Evolutionary conservation across 257 asterid species (phyloP).

Genomic region (Rehmannia glutinosa): DNA sequence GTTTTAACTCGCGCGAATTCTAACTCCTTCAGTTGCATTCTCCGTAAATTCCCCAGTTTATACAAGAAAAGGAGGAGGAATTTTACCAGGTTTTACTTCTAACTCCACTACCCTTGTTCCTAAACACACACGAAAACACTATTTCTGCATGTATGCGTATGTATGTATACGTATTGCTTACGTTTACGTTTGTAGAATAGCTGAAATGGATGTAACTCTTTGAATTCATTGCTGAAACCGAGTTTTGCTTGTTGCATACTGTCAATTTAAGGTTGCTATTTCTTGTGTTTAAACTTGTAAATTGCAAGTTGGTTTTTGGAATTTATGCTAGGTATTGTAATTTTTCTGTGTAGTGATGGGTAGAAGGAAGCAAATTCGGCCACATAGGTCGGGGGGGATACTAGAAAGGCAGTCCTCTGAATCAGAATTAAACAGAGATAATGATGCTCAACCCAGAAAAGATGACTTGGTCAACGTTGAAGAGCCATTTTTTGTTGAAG

Average conservation of each 20-base stretch:
- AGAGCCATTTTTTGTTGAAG: slow-evolving; percentile 53
- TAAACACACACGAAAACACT: neutral
- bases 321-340: neutral
- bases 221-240: slow-evolving; percentile 18
- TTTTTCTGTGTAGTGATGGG: slow-evolving; percentile 51
- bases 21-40: slow-evolving; percentile 1
- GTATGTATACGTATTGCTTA: neutral
- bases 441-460: slow-evolving; percentile 13
- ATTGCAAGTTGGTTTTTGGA: neutral
- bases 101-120: neutral
- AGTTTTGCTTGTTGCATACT: neutral
- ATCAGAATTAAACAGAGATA: slow-evolving; percentile 25
- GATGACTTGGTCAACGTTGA: slow-evolving; percentile 23
- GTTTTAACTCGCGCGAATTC: neutral
- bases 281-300: neutral
- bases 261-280: neutral
- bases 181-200: neutral
- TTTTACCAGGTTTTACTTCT: slow-evolving; percentile 17
- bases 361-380: slow-evolving; percentile 76
- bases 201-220: neutral
- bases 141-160: neutral
- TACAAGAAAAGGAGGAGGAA: neutral
- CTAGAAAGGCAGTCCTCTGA: slow-evolving; percentile 27
- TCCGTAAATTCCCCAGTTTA: neutral
- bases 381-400: slow-evolving; percentile 60